A percentile compares a stretch with the other conserved stretches of the same genome.
Conservation (phyloP, 129 eudicot genomes). For the Solidago caesia region DNA sequence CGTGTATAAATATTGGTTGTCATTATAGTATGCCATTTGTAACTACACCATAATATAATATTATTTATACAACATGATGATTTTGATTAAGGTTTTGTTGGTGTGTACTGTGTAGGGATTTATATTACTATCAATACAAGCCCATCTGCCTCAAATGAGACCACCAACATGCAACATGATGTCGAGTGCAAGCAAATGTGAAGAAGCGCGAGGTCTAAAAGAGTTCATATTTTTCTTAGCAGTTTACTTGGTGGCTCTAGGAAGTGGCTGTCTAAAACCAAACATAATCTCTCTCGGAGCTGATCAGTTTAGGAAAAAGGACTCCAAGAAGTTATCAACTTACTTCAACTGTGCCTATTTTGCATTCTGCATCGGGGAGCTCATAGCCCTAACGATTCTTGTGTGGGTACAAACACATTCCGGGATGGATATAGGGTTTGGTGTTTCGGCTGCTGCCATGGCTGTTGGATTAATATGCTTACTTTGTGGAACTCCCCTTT, state of each 20-base stretch:
- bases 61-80: not conserved
- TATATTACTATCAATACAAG: conserved; percentile 81
- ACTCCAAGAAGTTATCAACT: conserved; percentile 63
- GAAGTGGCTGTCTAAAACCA: conserved; percentile 96
- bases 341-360: conserved; percentile 82
- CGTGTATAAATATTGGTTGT: too few relatives aligned
- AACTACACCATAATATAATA: too few relatives aligned
- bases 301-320: conserved; percentile 55
- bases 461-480: conserved; percentile 65
- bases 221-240: conserved; percentile 69
- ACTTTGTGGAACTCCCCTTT: conserved; percentile 55
- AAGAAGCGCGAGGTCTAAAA: conserved; percentile 67
- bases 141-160: conserved; percentile 70
- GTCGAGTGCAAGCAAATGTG: conserved; percentile 29
- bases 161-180: conserved; percentile 76
- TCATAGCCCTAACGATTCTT: conserved; percentile 64
- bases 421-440: conserved; percentile 82
- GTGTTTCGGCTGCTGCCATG: conserved; percentile 81
- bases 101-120: conserved; percentile 68
- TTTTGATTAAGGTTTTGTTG: not conserved
- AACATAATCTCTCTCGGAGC: conserved; percentile 90
- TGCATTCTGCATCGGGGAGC: conserved; percentile 77
- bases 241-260: conserved; percentile 80
- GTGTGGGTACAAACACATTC: conserved; percentile 88
- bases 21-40: too few relatives aligned